phyloP scores from a whole-genome alignment of 1,284 basidiomycete species.

The Cutaneotrichosporon cutaneum region DNA sequence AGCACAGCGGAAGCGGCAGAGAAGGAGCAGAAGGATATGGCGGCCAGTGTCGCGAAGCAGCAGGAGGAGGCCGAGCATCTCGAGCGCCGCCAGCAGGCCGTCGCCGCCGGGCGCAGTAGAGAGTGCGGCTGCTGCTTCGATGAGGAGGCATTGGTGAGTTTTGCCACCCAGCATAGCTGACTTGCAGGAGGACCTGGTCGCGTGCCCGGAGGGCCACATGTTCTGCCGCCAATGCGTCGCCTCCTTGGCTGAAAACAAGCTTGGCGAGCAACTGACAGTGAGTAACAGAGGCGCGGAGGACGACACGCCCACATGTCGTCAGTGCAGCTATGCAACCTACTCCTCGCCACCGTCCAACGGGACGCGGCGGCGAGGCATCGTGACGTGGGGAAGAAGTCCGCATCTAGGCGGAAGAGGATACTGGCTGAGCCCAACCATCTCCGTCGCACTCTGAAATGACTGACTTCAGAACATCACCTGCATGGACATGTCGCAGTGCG shows the following conservation, averaged over 20 bases:
- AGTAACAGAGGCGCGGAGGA: constrained; percentile 19
- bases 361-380: too few species aligned
- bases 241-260: constrained; percentile 47
- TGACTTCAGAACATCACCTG: constrained; percentile 62
- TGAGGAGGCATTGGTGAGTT: constrained; percentile 66
- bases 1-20: constrained; percentile 1
- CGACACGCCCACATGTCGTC: too few species aligned
- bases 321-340: too few species aligned
- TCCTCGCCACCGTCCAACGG: too few species aligned
- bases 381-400: too few species aligned
- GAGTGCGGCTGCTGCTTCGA: constrained; percentile 83
- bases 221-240: constrained; percentile 66
- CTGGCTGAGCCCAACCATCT: too few species aligned
- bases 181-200: constrained; percentile 70
- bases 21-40: constrained; percentile 29
- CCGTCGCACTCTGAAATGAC: too few species aligned
- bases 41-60: constrained; percentile 36
- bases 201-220: constrained; percentile 76
- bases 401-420: too few species aligned
- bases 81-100: constrained; percentile 52
- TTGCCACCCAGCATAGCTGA: constrained; percentile 3
- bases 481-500: constrained; percentile 75
- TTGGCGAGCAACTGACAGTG: constrained; percentile 52
- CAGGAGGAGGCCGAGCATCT: constrained; percentile 30
- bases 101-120: constrained; percentile 58